A percentile compares a stretch with the other conserved stretches of the same genome.
Evolutionary conservation across 352 stramenopile species (phyloP).

Genomic region (Globisporangium recalcitrans): DNA sequence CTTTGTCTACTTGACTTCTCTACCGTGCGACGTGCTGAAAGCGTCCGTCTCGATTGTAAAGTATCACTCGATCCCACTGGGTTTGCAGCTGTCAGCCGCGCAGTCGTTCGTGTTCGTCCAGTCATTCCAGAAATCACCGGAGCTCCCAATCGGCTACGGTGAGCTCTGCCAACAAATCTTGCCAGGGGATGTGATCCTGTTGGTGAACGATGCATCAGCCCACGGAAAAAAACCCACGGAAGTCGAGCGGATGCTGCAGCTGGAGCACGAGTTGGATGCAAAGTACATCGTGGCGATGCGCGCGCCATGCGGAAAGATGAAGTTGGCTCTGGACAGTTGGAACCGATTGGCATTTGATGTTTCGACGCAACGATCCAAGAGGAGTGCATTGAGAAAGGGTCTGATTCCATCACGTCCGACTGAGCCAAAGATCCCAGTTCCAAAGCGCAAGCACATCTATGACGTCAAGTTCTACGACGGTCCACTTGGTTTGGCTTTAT

Average conservation of each 20-base stretch:
- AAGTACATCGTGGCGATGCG: conserved; percentile 39
- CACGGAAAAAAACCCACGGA: conserved; percentile 31
- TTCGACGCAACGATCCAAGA: conserved; percentile 26
- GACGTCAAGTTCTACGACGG: conserved; percentile 71
- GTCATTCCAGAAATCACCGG: conserved; percentile 25
- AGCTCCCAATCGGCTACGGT: conserved; percentile 34
- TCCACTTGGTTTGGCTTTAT: conserved; percentile 66
- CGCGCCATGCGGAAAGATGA: conserved; percentile 38
- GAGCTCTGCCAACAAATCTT: conserved; percentile 60
- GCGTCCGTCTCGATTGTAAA: conserved; percentile 67
- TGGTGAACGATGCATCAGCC: conserved; percentile 32
- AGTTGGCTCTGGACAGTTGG: conserved; percentile 23
- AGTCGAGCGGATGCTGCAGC: conserved; percentile 29
- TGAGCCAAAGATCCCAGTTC: neutral
- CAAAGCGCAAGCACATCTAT: conserved; percentile 22
- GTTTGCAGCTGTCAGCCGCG: conserved; percentile 29
- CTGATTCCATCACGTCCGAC: conserved; percentile 11
- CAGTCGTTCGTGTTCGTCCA: conserved; percentile 45
- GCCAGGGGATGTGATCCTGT: conserved; percentile 58
- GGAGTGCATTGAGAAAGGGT: conserved; percentile 21
- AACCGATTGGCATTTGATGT: conserved; percentile 24
- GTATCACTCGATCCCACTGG: conserved; percentile 33
- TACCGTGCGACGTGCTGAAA: conserved; percentile 46
- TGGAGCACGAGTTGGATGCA: conserved; percentile 20
- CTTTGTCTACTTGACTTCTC: conserved; percentile 36